phyloP scores from a whole-genome alignment of 2,329 filamentous ascomycete species.

The Cyclaneusma minus region DNA sequence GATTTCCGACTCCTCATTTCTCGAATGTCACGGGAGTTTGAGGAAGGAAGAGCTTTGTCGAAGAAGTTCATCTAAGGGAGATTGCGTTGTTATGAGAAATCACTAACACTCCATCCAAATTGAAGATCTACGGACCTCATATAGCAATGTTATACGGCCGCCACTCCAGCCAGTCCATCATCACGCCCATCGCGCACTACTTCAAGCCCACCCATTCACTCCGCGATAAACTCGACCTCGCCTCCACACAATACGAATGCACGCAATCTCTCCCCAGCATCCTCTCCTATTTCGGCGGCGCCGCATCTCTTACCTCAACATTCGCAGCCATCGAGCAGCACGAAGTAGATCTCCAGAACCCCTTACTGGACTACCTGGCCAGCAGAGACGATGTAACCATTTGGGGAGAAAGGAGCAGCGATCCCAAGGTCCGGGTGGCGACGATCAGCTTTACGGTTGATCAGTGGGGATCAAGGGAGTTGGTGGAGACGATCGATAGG shows the following conservation, averaged over 20 bases:
- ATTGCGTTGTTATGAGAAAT: background rate
- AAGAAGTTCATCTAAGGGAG: too few species aligned
- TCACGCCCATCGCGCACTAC: slow-evolving; percentile 47
- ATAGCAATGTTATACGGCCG: slow-evolving; percentile 56
- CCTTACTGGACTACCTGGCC: slow-evolving; percentile 43
- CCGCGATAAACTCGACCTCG: slow-evolving; percentile 51
- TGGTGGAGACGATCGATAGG: slow-evolving; percentile 47
- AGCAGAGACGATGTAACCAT: slow-evolving; percentile 36
- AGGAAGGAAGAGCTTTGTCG: too few species aligned
- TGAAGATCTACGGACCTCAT: slow-evolving; percentile 56
- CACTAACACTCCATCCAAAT: slow-evolving; percentile 1
- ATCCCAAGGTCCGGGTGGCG: slow-evolving; percentile 36
- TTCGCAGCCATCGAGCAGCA: slow-evolving; percentile 40
- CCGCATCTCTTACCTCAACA: slow-evolving; percentile 17
- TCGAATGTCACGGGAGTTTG: too few species aligned
- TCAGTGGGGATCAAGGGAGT: slow-evolving; percentile 35
- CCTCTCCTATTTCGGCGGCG: slow-evolving; percentile 38
- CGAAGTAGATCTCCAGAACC: slow-evolving; percentile 41
- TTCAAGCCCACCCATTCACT: slow-evolving; percentile 48
- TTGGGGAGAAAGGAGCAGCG: slow-evolving; percentile 36
- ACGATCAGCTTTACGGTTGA: slow-evolving; percentile 52
- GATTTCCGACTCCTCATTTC: background rate
- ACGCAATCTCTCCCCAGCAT: slow-evolving; percentile 45
- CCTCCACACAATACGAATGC: slow-evolving; percentile 57
- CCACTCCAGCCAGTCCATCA: slow-evolving; percentile 33